Evolutionary conservation across 2,329 filamentous ascomycete species (phyloP), one percentile per base, ranked within the genome.

Genomic region (Botryotinia convoluta): DNA sequence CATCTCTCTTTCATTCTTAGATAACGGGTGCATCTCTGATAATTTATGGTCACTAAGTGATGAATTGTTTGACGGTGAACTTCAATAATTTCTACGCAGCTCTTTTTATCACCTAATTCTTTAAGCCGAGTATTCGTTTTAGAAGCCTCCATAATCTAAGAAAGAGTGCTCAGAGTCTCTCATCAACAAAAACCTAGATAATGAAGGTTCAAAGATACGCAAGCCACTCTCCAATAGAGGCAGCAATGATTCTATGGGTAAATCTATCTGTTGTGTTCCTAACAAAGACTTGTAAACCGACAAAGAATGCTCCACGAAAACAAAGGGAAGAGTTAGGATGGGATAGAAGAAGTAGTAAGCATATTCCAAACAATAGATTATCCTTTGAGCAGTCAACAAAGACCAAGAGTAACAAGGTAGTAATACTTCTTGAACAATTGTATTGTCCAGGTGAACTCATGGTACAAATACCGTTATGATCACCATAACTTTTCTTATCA

Each of bases 121-220:
- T 39, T 48, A 57, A 57, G 45, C 3, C 26, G 9, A 37, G 20
- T 20, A 4, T 2, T 35, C 29, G 14, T 64, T 51, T 9, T 48
- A 5, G 35, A 39, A 26, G n/a, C n/a, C n/a, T n/a, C n/a, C n/a
- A n/a, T n/a, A n/a, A 37, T 29, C 20, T 9, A 26, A 39, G 2
- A 54, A 42, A 8, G 22, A 32, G 26, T 54, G 8, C 2, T 18
- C 22, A 18, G 4, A 29, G 8, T 8, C 35, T 39, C 18, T 29
- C 3, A 2, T 26, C 26, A 9, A 39, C 9, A 22, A 8, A 57
- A 29, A 16, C 12, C 20, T 22, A 5, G 5, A 32, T 8, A 42
- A 42, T 5, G 1, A 16, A 29, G 3, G 18, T 4, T 20, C 7
- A 42, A 29, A 2, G 3, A 9, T 20, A 14, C 1, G 7, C n/a